Base-by-base conservation (phyloP, 768 basidiomycete species). In the Dioszegia crocea region DNA sequence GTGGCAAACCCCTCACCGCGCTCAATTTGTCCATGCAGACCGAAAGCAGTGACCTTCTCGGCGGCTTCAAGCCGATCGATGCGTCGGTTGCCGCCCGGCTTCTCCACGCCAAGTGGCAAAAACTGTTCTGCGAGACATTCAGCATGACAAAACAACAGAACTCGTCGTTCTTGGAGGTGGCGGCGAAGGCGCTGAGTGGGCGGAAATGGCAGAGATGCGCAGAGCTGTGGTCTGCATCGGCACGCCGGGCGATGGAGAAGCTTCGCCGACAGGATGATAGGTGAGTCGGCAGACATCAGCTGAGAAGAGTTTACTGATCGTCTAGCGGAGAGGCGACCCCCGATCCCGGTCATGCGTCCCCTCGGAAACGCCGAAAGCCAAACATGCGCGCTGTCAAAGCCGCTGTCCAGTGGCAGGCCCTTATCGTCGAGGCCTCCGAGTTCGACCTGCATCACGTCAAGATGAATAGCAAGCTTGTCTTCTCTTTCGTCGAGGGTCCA, bases 1-100 rank as follows among this genome's bases (percentile, higher is more conserved):
- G 96, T 27, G 82, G 82, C 6, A 83, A 84, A 11, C 85, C 86
- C 0, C 82, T 99, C 31, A 83, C 91, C 55, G 90, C 92, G 0
- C 82, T 99, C 57, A 99, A 99, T 73, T 76, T 98, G 67, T 96
- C 91, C 1, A 90, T 93, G 70, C 96, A 99, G 76, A 96, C 93
- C 0, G 94, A 98, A 75, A 88, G 90, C 0, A 87, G 89, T 2
- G 96, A 99, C 77, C 79, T 98, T 3, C 80, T 99, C 4, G 96
- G 96, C 36, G 93, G 93, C 0, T 92, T 94, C 76, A 93, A 92
- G 74, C 96, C 96, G n/a, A 80, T 98, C 6, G 91, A 98, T 74
- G 84, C 91, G 5, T 84, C 88, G 12, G 77, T 91, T 0, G 86
- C 90, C 11, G 92, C 85, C 0, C 82, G 83, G 8, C 80, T 79